Evolutionary conservation across 257 asterid genomes (phyloP), one percentile per base, ranked within the genome.

Genomic region (Catharanthus roseus): DNA sequence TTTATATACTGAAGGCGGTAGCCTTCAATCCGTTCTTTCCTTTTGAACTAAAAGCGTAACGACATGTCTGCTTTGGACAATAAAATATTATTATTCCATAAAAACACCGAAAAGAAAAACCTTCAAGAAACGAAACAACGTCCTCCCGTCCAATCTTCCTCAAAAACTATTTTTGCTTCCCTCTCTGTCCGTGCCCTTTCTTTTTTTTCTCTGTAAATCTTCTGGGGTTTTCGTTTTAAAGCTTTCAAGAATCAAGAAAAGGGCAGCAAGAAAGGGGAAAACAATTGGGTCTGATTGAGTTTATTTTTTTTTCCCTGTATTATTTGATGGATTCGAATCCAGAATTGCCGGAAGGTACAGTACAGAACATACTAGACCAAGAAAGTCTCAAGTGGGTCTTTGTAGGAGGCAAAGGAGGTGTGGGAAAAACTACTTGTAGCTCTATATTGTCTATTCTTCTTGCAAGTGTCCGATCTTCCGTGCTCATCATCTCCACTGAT

Each of bases 351-450:
- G 96, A 90, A 70, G 97, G 87, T 18, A 82, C 96, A 0, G 72
- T 93, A 44, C 86, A 85, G 81, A 93, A 93, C 80, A 73, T 93
- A 55, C 73, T 90, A 26, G 95, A 89, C 19, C 98, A 93, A 78
- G 92, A 89, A 28, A 84, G 83, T 13, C 78, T 93, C 16, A 93
- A 93, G 77, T 93, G 97, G 98, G 91, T 93, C 41, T 93, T 93
- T 77, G 98, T 93, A 31, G 97, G 98, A 21, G 98, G 98, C 1
- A 93, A 93, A 76, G 97, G 98, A 38, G 98, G 98, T 34, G 97
- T 93, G 16, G 98, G 97, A 1, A 89, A 93, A 76, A 93, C 98
- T 8, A 93, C 98, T 6, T 93, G 98, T 75, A 90, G 97, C 86
- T 93, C 97, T 31, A 86, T 85, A 31, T 71, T 93, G 21, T 84